Percentiles rank a stretch among this genome's conserved stretches.
phyloP scores from a whole-genome alignment of 352 stramenopile species.

The Phytophthora sansomeana region DNA sequence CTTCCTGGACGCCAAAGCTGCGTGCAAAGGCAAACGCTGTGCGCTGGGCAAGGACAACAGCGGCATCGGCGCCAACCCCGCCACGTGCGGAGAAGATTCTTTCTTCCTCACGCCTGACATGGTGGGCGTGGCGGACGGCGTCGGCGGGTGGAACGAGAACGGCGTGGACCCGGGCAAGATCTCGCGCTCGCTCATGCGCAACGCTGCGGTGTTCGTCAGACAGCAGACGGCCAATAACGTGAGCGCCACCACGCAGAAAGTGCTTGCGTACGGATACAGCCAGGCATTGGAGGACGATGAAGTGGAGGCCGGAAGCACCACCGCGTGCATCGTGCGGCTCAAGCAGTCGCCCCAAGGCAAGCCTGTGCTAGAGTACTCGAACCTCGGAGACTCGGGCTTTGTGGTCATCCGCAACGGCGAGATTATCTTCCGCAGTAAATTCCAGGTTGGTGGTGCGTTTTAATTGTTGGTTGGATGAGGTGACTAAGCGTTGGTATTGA shows the following conservation, averaged over 20 bases:
- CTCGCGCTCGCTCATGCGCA: constrained; percentile 79
- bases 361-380: constrained; percentile 79
- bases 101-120: constrained; percentile 74
- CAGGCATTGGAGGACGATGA: constrained; percentile 65
- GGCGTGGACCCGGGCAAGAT: constrained; percentile 81
- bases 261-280: constrained; percentile 67
- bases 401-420: constrained; percentile 68
- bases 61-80: constrained; percentile 56
- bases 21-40: constrained; percentile 78
- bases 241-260: constrained; percentile 55
- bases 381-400: constrained; percentile 83
- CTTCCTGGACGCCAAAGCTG: constrained; percentile 76
- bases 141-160: constrained; percentile 87
- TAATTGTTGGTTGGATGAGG: background rate
- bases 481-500: background rate
- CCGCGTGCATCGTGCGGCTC: constrained; percentile 75
- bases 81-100: constrained; percentile 76
- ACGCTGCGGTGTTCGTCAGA: constrained; percentile 57
- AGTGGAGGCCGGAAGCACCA: constrained; percentile 83
- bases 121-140: constrained; percentile 76
- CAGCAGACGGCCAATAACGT: constrained; percentile 39
- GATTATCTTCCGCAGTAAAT: constrained; percentile 80
- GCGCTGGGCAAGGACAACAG: constrained; percentile 54
- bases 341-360: constrained; percentile 54
- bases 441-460: constrained; percentile 43